A percentile compares a stretch with the other conserved stretches of the same genome.
Evolutionary conservation across 2,329 filamentous ascomycete species (phyloP).

Genomic region (Cadophora sp.): DNA sequence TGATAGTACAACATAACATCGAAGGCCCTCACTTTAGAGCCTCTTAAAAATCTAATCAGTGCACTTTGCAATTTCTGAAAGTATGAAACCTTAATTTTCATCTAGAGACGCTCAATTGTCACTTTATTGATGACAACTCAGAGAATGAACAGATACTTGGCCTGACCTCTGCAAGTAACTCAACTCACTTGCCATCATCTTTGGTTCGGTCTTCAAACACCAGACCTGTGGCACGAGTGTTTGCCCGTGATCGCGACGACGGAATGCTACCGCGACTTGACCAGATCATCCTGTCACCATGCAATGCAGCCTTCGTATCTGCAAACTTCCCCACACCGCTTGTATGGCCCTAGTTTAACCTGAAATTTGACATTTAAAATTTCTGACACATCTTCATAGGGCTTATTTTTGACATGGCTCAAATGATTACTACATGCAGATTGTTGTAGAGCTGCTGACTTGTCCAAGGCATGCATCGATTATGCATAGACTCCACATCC

Average conservation of each 20-base stretch:
- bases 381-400: too few relatives aligned
- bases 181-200: not conserved
- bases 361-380: not conserved
- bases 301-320: not conserved
- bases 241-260: not conserved
- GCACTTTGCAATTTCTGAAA: too few relatives aligned
- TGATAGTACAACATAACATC: too few relatives aligned
- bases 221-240: not conserved
- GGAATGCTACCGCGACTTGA: slow-evolving; percentile 2
- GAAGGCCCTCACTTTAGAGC: too few relatives aligned
- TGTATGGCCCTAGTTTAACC: not conserved
- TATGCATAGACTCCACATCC: not conserved
- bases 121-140: too few relatives aligned
- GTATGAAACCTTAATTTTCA: too few relatives aligned
- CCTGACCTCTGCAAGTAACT: not conserved
- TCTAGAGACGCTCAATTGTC: too few relatives aligned
- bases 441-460: not conserved
- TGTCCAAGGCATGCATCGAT: not conserved
- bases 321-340: not conserved
- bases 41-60: too few relatives aligned
- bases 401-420: too few relatives aligned
- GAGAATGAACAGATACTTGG: too few relatives aligned
- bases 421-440: not conserved
- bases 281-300: not conserved
- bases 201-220: not conserved